These are phyloP conservation scores for Jaapia argillacea DNA, from an alignment of 768 basidiomycete species.

Conservation along the genomic window DNA sequence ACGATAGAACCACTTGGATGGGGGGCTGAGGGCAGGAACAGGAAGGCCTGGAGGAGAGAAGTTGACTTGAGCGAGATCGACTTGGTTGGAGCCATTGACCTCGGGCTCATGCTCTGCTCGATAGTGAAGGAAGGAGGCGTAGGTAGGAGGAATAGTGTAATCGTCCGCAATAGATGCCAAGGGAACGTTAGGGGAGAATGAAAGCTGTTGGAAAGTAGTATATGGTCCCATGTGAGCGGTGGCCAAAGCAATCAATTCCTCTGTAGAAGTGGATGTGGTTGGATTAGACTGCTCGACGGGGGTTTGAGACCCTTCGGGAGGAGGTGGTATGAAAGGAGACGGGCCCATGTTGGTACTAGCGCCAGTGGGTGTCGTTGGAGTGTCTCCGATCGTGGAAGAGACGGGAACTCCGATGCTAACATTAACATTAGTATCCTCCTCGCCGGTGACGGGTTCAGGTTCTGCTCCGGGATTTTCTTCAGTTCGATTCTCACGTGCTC, in stretches of 20 bases:
- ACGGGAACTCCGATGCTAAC: constrained; percentile 57
- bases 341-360: background rate
- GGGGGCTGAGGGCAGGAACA: constrained; percentile 53
- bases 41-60: constrained; percentile 77
- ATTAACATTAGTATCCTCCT: constrained; percentile 26
- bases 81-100: constrained; percentile 25
- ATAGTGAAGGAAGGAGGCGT: constrained; percentile 68
- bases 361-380: constrained; percentile 23
- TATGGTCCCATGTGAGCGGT: constrained; percentile 74
- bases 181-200: constrained; percentile 82
- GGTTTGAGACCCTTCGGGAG: constrained; percentile 13
- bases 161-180: constrained; percentile 82
- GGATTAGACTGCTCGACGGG: constrained; percentile 22
- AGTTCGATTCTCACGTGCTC: constrained; percentile 56
- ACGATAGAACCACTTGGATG: constrained; percentile 73
- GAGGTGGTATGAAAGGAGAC: constrained; percentile 10
- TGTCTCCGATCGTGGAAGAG: constrained; percentile 27
- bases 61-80: constrained; percentile 49
- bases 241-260: constrained; percentile 60
- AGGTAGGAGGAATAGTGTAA: constrained; percentile 87
- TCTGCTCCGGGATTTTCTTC: constrained; percentile 35
- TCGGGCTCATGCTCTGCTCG: constrained; percentile 54
- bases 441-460: constrained; percentile 32
- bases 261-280: constrained; percentile 35
- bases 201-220: constrained; percentile 86